Conservation (phyloP, 2,329 filamentous ascomycete genomes). For the Triangularia setosa region DNA sequence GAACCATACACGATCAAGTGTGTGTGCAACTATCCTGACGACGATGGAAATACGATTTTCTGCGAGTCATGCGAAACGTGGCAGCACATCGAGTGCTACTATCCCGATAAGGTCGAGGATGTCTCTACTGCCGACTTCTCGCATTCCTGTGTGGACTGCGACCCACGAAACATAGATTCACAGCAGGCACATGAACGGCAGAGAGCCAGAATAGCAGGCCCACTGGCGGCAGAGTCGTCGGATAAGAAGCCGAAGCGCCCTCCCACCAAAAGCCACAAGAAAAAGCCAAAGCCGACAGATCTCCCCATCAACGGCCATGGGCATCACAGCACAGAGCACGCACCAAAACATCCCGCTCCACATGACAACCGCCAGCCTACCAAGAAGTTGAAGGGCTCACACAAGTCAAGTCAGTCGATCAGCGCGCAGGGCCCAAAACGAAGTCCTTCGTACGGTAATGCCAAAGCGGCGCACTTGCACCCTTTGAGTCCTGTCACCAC, state of each 20-base stretch:
- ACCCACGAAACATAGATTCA: conserved; percentile 69
- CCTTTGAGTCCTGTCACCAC: conserved; percentile 74
- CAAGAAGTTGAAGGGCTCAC: conserved; percentile 79
- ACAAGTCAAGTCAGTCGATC: conserved; percentile 73
- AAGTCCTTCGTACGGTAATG: conserved; percentile 61
- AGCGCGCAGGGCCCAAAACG: conserved; percentile 64
- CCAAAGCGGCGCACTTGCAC: conserved; percentile 38
- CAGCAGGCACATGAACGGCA: conserved; percentile 73
- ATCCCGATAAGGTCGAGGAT: conserved; percentile 68
- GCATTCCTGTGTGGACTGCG: conserved; percentile 87
- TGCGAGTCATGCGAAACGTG: conserved; percentile 95
- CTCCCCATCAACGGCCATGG: conserved; percentile 64
- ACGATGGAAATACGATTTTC: conserved; percentile 96
- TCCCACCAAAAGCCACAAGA: conserved; percentile 79
- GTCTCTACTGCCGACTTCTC: conserved; percentile 67
- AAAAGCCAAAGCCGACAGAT: conserved; percentile 72
- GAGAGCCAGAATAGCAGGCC: conserved; percentile 50
- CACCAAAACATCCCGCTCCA: conserved; percentile 40
- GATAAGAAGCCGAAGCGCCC: conserved; percentile 73
- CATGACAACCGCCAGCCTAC: conserved; percentile 51
- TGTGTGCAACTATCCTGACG: conserved; percentile 88
- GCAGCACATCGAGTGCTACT: conserved; percentile 98
- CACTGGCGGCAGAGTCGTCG: conserved; percentile 42
- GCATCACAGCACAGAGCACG: conserved; percentile 48
- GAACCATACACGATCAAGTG: conserved; percentile 96